Percentiles rank a stretch among this genome's conserved stretches.
Evolutionary conservation across 139 green algal species (phyloP).

Genomic region (Coccomyxa sp.): DNA sequence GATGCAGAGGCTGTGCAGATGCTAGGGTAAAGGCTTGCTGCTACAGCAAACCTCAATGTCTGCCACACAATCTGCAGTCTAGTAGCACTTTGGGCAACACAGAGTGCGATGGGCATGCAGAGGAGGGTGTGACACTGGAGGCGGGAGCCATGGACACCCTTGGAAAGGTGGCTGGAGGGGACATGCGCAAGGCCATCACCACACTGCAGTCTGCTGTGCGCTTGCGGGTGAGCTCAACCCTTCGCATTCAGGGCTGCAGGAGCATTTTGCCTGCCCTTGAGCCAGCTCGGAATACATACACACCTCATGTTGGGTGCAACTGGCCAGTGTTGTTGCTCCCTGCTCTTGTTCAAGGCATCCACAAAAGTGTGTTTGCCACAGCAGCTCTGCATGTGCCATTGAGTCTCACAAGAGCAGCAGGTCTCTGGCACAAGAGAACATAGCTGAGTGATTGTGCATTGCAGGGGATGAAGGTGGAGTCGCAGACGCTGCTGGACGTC

Average conservation of each 20-base stretch:
- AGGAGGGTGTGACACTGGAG: constrained; percentile 68
- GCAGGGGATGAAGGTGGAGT: constrained; percentile 27
- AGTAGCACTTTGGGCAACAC: not conserved
- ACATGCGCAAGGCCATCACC: constrained; percentile 90
- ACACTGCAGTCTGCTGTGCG: constrained; percentile 78
- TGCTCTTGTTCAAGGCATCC: no score
- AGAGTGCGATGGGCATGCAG: not conserved
- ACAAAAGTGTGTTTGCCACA: no score
- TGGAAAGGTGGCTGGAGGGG: constrained; percentile 60
- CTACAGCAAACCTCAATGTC: no score
- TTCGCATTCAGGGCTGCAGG: not conserved
- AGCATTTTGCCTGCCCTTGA: no score
- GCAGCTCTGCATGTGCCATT: no score
- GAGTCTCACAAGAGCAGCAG: not conserved
- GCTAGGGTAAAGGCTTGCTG: not conserved
- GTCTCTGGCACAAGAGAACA: not conserved
- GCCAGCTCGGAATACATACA: no score
- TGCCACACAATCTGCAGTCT: no score
- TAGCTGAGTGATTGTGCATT: constrained; percentile 19
- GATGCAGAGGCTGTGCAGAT: constrained; percentile 4
- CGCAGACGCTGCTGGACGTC: constrained; percentile 43
- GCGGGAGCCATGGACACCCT: constrained; percentile 56
- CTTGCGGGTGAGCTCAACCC: constrained; percentile 18
- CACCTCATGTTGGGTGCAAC: no score
- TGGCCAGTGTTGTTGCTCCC: no score